Percentiles rank a stretch among this genome's conserved stretches.
These are phyloP conservation scores for Xenosphaeropsis pyriputrescens DNA, from an alignment of 2,329 filamentous ascomycete genomes.

Conservation along the genomic window DNA sequence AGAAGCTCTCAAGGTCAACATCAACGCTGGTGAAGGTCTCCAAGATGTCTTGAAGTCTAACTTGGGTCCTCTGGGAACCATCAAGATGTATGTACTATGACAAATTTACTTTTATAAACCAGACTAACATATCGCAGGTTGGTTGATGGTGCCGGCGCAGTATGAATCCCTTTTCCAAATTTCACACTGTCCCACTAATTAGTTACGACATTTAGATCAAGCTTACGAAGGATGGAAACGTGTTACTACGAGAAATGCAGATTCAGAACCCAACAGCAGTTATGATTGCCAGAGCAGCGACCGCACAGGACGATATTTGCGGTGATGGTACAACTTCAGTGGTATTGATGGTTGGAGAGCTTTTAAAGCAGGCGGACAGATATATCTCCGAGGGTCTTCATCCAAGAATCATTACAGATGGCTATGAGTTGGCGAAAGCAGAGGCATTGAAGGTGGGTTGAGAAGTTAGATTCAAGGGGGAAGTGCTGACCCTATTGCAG, in stretches of 20 bases:
- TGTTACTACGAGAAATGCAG: conserved; percentile 67
- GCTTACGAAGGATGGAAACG: conserved; percentile 96
- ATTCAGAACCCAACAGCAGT: conserved; percentile 98
- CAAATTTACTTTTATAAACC: background rate
- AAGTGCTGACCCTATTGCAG: conserved; percentile 24
- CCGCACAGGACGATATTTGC: conserved; percentile 95
- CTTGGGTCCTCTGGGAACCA: conserved; percentile 79
- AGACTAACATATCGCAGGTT: conserved; percentile 30
- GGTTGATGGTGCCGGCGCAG: conserved; percentile 55
- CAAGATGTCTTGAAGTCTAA: conserved; percentile 95
- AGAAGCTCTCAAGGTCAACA: conserved; percentile 94
- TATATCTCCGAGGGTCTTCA: conserved; percentile 96
- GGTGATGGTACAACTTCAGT: conserved; percentile 97
- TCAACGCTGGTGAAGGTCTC: conserved; percentile 84
- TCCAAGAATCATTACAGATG: conserved; percentile 90
- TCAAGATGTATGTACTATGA: conserved; percentile 64
- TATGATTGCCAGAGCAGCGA: conserved; percentile 70
- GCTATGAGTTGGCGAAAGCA: conserved; percentile 90
- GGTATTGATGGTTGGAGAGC: conserved; percentile 86
- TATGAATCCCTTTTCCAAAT: conserved; percentile 20
- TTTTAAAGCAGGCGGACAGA: conserved; percentile 93
- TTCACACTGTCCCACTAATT: background rate
- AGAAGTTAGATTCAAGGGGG: background rate
- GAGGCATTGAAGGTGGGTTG: conserved; percentile 66
- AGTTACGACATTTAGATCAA: conserved; percentile 54